These are phyloP conservation scores for Candida suzukii DNA, from an alignment of 805 yeast species.

Conservation along the genomic window DNA sequence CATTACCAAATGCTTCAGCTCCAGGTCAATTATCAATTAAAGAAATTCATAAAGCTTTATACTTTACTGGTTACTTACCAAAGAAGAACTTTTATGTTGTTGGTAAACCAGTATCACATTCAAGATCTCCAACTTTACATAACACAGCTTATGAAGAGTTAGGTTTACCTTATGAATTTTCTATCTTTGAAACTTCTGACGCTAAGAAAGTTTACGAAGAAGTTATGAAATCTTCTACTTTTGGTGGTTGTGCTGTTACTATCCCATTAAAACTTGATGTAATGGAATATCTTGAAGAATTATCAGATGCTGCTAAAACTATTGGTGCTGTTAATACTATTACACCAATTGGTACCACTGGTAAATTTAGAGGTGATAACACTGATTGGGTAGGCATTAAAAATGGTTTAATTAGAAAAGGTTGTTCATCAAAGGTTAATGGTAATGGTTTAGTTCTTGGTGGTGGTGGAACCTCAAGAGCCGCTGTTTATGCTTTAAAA, in stretches of 20 bases:
- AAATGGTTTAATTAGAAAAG: slow-evolving; percentile 56
- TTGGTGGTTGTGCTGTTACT: slow-evolving; percentile 95
- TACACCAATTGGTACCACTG: slow-evolving; percentile 40
- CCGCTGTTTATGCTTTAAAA: slow-evolving; percentile 84
- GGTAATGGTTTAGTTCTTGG: slow-evolving; percentile 78
- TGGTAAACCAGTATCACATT: slow-evolving; percentile 79
- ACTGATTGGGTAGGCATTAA: slow-evolving; percentile 94
- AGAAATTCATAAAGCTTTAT: slow-evolving; percentile 52
- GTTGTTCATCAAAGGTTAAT: slow-evolving; percentile 39
- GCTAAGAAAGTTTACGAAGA: slow-evolving; percentile 48
- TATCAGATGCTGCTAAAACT: slow-evolving; percentile 68
- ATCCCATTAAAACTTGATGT: slow-evolving; percentile 87
- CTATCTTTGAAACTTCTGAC: slow-evolving; percentile 58
- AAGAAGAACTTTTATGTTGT: slow-evolving; percentile 61
- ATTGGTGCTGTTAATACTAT: slow-evolving; percentile 96
- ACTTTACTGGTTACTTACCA: slow-evolving; percentile 56
- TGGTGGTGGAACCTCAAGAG: slow-evolving; percentile 96
- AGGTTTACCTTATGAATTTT: slow-evolving; percentile 72
- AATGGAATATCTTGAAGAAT: slow-evolving; percentile 53
- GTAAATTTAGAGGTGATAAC: slow-evolving; percentile 67
- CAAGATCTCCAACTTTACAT: slow-evolving; percentile 86
- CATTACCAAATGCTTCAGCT: slow-evolving; percentile 65
- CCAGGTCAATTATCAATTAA: slow-evolving; percentile 70
- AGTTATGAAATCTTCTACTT: slow-evolving; percentile 40
- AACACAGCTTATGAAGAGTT: slow-evolving; percentile 68